A percentile compares a stretch with the other conserved stretches of the same genome.
Evolutionary conservation across 768 basidiomycete genomes (phyloP).

Genomic region (Clavaria fumosa): DNA sequence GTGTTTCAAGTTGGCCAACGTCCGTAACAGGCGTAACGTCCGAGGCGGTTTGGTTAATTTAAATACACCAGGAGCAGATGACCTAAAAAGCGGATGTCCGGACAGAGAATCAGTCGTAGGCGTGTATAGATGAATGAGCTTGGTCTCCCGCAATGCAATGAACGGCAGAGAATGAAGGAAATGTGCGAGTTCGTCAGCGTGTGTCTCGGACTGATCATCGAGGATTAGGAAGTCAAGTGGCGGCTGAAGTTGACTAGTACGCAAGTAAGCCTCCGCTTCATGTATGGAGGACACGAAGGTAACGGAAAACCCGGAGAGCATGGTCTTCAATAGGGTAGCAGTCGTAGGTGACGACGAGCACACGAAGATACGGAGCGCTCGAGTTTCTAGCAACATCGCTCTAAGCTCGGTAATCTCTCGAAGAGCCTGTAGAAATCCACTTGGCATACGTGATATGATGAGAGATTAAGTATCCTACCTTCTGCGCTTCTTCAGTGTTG

Average conservation of each 20-base stretch:
- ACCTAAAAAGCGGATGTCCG: constrained; percentile 36
- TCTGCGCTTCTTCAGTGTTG: constrained; percentile 38
- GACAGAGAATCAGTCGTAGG: constrained; percentile 42
- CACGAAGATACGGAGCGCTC: constrained; percentile 34
- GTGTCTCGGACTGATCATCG: constrained; percentile 48
- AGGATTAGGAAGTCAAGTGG: constrained; percentile 50
- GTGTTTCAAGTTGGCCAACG: constrained; percentile 43
- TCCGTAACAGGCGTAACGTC: constrained; percentile 41
- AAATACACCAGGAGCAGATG: constrained; percentile 36
- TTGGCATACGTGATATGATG: neutral
- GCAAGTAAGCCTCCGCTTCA: constrained; percentile 30
- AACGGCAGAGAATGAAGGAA: constrained; percentile 27
- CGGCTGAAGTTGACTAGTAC: constrained; percentile 14
- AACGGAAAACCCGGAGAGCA: constrained; percentile 40
- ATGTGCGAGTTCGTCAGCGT: constrained; percentile 40
- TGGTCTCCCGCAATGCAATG: constrained; percentile 33
- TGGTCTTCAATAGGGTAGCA: constrained; percentile 34
- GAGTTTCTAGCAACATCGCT: constrained; percentile 30
- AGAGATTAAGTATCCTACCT: constrained; percentile 20
- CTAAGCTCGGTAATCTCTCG: constrained; percentile 33
- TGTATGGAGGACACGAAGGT: constrained; percentile 27
- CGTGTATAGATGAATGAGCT: constrained; percentile 57
- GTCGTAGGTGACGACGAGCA: constrained; percentile 48
- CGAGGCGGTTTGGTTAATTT: constrained; percentile 63
- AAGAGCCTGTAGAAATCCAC: constrained; percentile 21